phyloP scores from a whole-genome alignment of 2,329 filamentous ascomycete species.

The Cyphellophora europaea region DNA sequence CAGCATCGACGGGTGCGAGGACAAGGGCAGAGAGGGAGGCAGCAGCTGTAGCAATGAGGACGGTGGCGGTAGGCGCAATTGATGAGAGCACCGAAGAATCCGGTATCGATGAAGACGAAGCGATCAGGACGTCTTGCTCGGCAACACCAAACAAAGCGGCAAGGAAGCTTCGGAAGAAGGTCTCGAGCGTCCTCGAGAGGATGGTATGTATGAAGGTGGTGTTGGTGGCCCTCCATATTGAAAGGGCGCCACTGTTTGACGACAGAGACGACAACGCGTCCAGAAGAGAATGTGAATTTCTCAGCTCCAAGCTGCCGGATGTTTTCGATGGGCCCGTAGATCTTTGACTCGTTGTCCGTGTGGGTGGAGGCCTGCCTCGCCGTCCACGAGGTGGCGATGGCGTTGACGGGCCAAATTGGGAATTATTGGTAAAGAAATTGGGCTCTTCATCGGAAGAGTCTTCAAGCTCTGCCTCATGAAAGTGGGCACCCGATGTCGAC shows the following conservation, averaged over 20 bases:
- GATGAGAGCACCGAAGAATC: constrained; percentile 63
- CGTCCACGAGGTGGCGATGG: constrained; percentile 27
- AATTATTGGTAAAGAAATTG: constrained; percentile 22
- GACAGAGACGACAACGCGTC: constrained; percentile 83
- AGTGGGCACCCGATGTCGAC: constrained; percentile 3
- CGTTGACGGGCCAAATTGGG: background rate
- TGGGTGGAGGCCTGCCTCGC: constrained; percentile 26
- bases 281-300: constrained; percentile 68
- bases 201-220: constrained; percentile 86
- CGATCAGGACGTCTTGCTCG: constrained; percentile 53
- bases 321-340: constrained; percentile 11
- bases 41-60: constrained; percentile 61
- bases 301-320: constrained; percentile 59
- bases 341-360: constrained; percentile 24
- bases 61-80: constrained; percentile 70
- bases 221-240: constrained; percentile 90
- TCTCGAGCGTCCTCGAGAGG: constrained; percentile 76
- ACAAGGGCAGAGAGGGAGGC: constrained; percentile 65
- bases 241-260: constrained; percentile 80
- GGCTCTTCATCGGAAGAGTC: constrained; percentile 9
- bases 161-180: constrained; percentile 84
- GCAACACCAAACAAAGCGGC: constrained; percentile 84
- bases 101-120: constrained; percentile 30
- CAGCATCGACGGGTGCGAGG: constrained; percentile 78
- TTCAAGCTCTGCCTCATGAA: constrained; percentile 20